Percentiles rank a stretch among this genome's conserved stretches.
These are phyloP conservation scores for Tolypocladium tropicale DNA, from an alignment of 2,329 filamentous ascomycete species.

Conservation along the genomic window DNA sequence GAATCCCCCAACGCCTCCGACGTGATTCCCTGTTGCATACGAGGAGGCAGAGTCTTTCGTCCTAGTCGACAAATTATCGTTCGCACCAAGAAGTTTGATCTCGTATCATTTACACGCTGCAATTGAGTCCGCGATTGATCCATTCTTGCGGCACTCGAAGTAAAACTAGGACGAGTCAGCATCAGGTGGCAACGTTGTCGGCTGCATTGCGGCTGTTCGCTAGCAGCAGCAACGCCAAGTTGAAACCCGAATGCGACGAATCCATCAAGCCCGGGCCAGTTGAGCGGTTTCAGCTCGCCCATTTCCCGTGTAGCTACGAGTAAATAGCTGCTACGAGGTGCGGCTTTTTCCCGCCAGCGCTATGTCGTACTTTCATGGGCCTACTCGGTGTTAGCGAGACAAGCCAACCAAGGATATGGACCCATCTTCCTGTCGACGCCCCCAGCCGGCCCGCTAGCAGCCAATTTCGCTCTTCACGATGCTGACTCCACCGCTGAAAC, in stretches of 20 bases:
- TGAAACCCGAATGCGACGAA: neutral
- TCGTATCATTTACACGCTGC: too few relatives aligned
- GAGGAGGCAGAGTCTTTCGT: too few relatives aligned
- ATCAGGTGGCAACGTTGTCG: neutral
- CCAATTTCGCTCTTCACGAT: neutral
- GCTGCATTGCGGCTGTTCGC: too few relatives aligned
- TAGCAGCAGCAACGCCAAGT: neutral
- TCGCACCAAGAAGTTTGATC: too few relatives aligned
- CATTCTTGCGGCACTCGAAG: too few relatives aligned
- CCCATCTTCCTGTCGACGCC: neutral
- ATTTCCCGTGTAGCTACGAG: neutral
- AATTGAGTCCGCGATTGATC: too few relatives aligned
- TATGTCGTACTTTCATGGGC: neutral
- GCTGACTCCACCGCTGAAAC: neutral
- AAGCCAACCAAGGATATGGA: neutral
- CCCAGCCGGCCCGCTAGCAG: neutral
- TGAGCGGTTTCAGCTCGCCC: neutral
- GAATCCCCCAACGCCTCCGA: too few relatives aligned
- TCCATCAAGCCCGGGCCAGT: neutral
- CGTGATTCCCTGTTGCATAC: too few relatives aligned
- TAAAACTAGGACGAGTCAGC: too few relatives aligned
- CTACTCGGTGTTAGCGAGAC: neutral
- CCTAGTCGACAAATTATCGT: too few relatives aligned
- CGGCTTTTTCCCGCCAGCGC: neutral
- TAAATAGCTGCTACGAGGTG: neutral